These are phyloP conservation scores for Eragrostis tef DNA, from an alignment of 202 grass and related monocot species.

Conservation along the genomic window DNA sequence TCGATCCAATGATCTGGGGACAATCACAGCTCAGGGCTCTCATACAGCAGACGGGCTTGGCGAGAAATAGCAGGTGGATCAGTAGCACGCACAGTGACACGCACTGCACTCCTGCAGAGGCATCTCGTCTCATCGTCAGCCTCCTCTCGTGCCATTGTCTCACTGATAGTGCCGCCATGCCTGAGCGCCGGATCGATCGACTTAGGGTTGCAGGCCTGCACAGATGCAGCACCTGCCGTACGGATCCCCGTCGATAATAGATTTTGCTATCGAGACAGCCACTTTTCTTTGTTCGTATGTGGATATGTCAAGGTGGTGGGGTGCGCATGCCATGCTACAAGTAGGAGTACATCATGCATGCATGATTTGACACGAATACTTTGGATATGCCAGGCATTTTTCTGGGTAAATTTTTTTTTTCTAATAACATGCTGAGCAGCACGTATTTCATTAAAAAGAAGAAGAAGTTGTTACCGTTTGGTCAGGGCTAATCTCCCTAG, in stretches of 20 bases:
- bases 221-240: background rate
- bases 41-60: background rate
- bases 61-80: background rate
- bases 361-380: background rate
- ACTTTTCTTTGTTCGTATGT: background rate
- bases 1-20: slow-evolving; percentile 24
- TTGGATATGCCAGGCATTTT: background rate
- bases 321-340: background rate
- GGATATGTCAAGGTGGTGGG: background rate
- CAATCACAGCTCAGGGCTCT: slow-evolving; percentile 17
- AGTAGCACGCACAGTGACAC: slow-evolving; percentile 7
- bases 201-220: background rate
- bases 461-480: no score
- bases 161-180: background rate
- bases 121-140: slow-evolving; percentile 2
- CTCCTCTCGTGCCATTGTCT: slow-evolving; percentile 27
- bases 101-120: background rate
- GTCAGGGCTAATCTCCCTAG: no score
- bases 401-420: background rate
- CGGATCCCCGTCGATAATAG: background rate
- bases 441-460: no score
- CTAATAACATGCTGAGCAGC: no score
- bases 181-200: background rate
- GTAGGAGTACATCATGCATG: background rate
- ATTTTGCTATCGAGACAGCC: no score